Evolutionary conservation across 2,329 filamentous ascomycete species (phyloP), one percentile per base, ranked within the genome.

Genomic region (Boeremia exigua): DNA sequence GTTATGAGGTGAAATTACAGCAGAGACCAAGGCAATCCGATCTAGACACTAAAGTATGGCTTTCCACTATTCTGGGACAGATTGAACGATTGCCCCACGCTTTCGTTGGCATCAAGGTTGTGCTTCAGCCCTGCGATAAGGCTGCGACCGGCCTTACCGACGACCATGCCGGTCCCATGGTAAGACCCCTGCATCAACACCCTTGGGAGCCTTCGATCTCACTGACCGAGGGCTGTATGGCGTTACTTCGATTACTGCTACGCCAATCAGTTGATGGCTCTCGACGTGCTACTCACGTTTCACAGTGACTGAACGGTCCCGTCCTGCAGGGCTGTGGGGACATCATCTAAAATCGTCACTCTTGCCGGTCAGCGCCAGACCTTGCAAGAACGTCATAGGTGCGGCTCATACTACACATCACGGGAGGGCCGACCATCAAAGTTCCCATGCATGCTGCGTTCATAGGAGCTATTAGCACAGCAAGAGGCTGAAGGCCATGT

Each of bases 181-280:
- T 68, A 69, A 60, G 58, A 65, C 44, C 48, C 44, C 71, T 69
- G 65, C 65, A 66, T 62, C 63, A 65, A 69, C 65, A 60, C 62
- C 25, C 34, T 42, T 34, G 45, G 55, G 25, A 29, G 4, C 38
- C 47, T 49, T 55, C 59, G 19, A 55, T 42, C 42, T 54, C 58
- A 52, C 56, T 59, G 50, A 52, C 52, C 57, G 56, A 59, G 50
- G 59, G 51, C 46, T 56, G 51, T 27, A 64, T 56, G 61, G 61
- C 59, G 61, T 60, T 46, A 48, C 46, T 43, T 45, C 46, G 33
- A 44, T 39, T 29, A 25, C 29, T 10, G 29, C 39, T 25, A 45
- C 27, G 48, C 59, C 61, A 59, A 63, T 61, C 43, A 56, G 23
- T 34, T 27, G 14, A 12, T 28, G 23, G 29, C 11, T 30, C 32